Base-by-base conservation (phyloP, 2,329 filamentous ascomycete genomes). In the Orbilia oligospora region DNA sequence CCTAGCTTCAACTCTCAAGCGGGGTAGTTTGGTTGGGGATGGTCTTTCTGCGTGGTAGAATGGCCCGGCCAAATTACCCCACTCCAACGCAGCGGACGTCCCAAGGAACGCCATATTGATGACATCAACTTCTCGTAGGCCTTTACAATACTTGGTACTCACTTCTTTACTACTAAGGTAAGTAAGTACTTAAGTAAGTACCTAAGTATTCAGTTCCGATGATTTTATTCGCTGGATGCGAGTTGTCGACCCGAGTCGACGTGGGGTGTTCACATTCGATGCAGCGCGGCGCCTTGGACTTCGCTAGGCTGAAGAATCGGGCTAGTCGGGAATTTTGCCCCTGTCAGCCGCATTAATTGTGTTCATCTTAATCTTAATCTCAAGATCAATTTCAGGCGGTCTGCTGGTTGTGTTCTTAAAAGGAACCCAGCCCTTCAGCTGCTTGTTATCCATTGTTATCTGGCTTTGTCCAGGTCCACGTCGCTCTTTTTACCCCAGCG, bases 341-440 rank as follows among this genome's bases (percentile, higher is more conserved):
- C 56, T 61, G 56, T 44, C 56, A 61, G 56, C 53, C 53, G 56
- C 56, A 61, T 44, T 41, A 27, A 61, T 41, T 61, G 18, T 36
- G 36, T 61, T 61, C 56, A 44, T 61, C 53, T 41, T 22, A 41
- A 38, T 56, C 24, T 18, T 20, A 18, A n/a, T n/a, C n/a, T n/a
- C n/a, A n/a, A n/a, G 33, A 58, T 38, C 30, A 22, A 41, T 27
- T 55, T 8, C 16, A 18, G 33, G 33, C 33, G 16, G 27, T 41
- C 38, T 41, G 12, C 8, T 14, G 36, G 36, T 44, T 9, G 24
- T 20, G 20, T 41, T 6, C 18, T 61, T n/a, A 44, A 44, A 41
- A 41, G 6, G 56, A 44, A 61, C 36, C n/a, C 56, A 44, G 56
- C 36, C 36, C 20, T 41, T 44, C 36, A 38, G 55, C 33, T 56